Evolutionary conservation across 1,284 basidiomycete genomes (phyloP).

Genomic region (Xerocomus amazonicus): DNA sequence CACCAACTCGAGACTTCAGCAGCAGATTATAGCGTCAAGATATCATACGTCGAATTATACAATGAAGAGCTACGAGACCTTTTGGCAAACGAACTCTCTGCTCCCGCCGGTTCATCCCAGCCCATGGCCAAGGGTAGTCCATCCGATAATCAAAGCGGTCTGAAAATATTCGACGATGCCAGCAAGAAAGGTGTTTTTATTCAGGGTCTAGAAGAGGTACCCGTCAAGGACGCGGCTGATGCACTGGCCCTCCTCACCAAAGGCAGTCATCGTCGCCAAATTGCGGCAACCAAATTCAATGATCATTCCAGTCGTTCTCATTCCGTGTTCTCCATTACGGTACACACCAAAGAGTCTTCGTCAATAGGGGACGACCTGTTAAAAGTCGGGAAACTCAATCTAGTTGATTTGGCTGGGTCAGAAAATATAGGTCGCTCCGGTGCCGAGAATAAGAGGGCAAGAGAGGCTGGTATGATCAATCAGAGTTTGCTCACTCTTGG

Average conservation of each 20-base stretch:
- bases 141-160: slow-evolving; percentile 42
- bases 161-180: slow-evolving; percentile 93
- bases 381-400: slow-evolving; percentile 92
- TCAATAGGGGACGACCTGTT: slow-evolving; percentile 83
- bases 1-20: slow-evolving; percentile 76
- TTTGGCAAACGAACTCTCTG: slow-evolving; percentile 68
- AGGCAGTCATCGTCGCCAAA: slow-evolving; percentile 89
- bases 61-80: slow-evolving; percentile 99
- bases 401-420: slow-evolving; percentile 96
- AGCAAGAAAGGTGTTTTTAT: slow-evolving; percentile 88
- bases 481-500: slow-evolving; percentile 95
- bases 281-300: slow-evolving; percentile 97
- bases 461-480: slow-evolving; percentile 99
- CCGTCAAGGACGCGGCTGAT: slow-evolving; percentile 81
- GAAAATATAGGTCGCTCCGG: slow-evolving; percentile 97
- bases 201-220: slow-evolving; percentile 90
- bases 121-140: slow-evolving; percentile 65
- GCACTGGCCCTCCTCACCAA: slow-evolving; percentile 84
- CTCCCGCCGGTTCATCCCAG: slow-evolving; percentile 57
- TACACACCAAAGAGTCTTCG: slow-evolving; percentile 87
- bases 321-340: slow-evolving; percentile 95
- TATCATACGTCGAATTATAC: slow-evolving; percentile 97
- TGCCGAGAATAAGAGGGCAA: slow-evolving; percentile 91
- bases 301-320: slow-evolving; percentile 97
- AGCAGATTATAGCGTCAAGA: slow-evolving; percentile 89